Base-by-base conservation (phyloP, 768 basidiomycete species). In the Lactarius vividus region DNA sequence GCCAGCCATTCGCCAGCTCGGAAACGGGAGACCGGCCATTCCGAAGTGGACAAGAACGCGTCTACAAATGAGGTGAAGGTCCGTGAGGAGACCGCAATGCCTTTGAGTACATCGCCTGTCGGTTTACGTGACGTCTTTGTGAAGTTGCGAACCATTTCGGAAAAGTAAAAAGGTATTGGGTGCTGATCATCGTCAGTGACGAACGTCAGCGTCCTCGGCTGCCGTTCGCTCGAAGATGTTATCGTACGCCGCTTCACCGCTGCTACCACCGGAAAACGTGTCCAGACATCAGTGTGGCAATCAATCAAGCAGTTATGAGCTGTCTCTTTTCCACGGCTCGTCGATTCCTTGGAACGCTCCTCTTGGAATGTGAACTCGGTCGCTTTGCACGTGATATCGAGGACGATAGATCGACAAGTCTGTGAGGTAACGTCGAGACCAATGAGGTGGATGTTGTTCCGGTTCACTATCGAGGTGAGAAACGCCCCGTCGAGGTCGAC, bases 1-100 rank as follows among this genome's bases (percentile, higher is more conserved):
- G 83, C 84, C 0, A 88, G 71, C 87, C 87, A 88, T 72, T 88
- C 85, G 35, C 87, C 86, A 0, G 78, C 78, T 28, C 77, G 76
- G 65, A 82, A 83, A 13, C 68, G 67, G 6, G 84, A 83, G 13
- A 77, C 59, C 6, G 72, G 66, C 42, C 61, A 33, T 64, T 69
- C 39, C 71, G 55, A 23, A 31, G 39, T 46, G 23, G 49, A 44
- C 20, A 54, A 33, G 69, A 70, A 7, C 46, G n/a, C 31, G 62
- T 23, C 23, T 6, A 61, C 13, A 54, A 82, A 77, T 7, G 72
- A 68, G 0, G 71, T 33, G 40, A 77, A 79, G 5, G 75, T 60
- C 0, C 75, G 62, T 6, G 80, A 74, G 0, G 73, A 72, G 4
- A 85, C 76, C 4, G 56, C 65, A 8, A 83, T 77, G 3, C 72